Base-by-base conservation (phyloP, 495 filamentous ascomycete species). In the Sabuloglossum arenarium region DNA sequence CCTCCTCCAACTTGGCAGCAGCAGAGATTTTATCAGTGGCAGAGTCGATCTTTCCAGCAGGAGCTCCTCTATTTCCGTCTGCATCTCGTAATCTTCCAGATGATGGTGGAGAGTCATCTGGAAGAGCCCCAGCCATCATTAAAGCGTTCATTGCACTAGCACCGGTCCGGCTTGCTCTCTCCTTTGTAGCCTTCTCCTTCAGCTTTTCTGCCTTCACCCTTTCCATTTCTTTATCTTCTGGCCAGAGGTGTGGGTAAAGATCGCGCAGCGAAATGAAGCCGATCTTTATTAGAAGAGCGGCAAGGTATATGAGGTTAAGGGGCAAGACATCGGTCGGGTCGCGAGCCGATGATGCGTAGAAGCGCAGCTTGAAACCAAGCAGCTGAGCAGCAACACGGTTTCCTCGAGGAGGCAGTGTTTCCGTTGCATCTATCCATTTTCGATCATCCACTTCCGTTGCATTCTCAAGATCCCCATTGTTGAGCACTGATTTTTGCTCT, bases 191-290 rank as follows among this genome's bases (percentile, higher is more conserved):
- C 58, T 94, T 81, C 61, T 91, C 88, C 55, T 82, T 79, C 66
- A 79, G 71, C 59, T 81, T 80, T 58, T 79, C 73, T 25, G 75
- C 72, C 59, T 75, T 77, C 28, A 91, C 66, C 0, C 63, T 70
- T 46, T 82, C 74, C 90, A 97, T 97, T 3, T 77, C 73, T 21
- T 85, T 80, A 59, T 97, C 90, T 0, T 74, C 71, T 23, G 93
- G 85, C 75, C 86, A 89, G 4, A 97, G 80, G 63, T 97, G 93
- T 34, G 89, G 81, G 66, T 95, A 96, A 23, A 99, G 71, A 62
- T 97, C 91, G 39, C 79, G 77, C 2, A 99, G 72, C n/a, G 89
- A 94, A 58, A 99, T 88, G 66, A 99, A 97, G 24, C 93, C 93
- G 51, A 94, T 83, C 67, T 97, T 97, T 68, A 99, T 95, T 39